phyloP scores from a whole-genome alignment of 2,329 filamentous ascomycete genomes.

The Fusarium sp. region DNA sequence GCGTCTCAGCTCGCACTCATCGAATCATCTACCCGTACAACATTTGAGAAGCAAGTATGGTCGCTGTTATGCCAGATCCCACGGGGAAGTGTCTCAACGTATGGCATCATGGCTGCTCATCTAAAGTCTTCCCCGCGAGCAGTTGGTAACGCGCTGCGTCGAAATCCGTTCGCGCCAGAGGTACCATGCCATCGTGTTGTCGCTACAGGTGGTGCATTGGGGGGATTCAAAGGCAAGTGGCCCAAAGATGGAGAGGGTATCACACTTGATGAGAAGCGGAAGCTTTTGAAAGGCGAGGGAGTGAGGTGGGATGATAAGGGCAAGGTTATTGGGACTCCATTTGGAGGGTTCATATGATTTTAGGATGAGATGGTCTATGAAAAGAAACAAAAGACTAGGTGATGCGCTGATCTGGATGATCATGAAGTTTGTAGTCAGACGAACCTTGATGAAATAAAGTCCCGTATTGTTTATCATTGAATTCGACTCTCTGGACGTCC shows the following conservation, averaged over 20 bases:
- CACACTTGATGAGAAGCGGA: slow-evolving; percentile 72
- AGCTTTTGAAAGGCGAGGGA: slow-evolving; percentile 70
- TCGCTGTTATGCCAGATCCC: slow-evolving; percentile 81
- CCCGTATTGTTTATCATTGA: background rate
- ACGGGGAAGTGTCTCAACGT: slow-evolving; percentile 78
- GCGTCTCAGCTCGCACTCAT: slow-evolving; percentile 58
- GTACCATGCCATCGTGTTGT: slow-evolving; percentile 87
- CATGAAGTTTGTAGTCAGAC: background rate
- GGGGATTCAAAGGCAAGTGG: slow-evolving; percentile 77
- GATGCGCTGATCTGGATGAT: background rate
- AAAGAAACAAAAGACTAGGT: background rate
- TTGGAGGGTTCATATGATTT: slow-evolving; percentile 39
- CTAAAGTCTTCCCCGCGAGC: slow-evolving; percentile 78
- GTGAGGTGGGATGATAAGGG: slow-evolving; percentile 71
- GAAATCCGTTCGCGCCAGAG: slow-evolving; percentile 84
- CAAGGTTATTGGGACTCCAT: slow-evolving; percentile 68
- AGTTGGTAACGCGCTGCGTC: slow-evolving; percentile 79
- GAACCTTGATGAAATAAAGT: background rate
- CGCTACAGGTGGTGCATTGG: slow-evolving; percentile 75
- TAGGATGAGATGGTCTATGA: background rate
- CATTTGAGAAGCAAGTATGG: slow-evolving; percentile 75
- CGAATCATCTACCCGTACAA: slow-evolving; percentile 56
- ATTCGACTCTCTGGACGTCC: slow-evolving; percentile 12
- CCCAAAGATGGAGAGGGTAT: slow-evolving; percentile 69
- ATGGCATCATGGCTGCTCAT: slow-evolving; percentile 75